phyloP scores from a whole-genome alignment of 2,329 filamentous ascomycete species.

The Clonostachys sp. region DNA sequence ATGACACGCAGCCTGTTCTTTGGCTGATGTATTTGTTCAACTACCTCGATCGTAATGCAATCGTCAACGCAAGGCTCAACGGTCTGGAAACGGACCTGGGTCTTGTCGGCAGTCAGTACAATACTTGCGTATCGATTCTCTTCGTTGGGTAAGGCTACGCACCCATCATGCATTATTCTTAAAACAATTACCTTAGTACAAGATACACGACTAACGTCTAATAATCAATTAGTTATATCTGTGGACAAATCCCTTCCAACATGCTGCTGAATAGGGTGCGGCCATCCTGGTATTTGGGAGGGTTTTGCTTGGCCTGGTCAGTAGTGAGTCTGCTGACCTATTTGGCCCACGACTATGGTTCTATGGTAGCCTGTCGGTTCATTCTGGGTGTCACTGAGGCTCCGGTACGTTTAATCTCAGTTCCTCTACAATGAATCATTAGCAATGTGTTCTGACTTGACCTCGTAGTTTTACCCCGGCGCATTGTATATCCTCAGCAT shows the following conservation, averaged over 20 bases:
- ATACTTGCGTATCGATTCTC: conserved; percentile 29
- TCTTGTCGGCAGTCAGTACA: conserved; percentile 9
- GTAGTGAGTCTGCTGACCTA: conserved; percentile 25
- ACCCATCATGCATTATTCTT: too few relatives aligned
- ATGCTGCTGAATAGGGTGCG: conserved; percentile 36
- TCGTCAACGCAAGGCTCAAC: conserved; percentile 29
- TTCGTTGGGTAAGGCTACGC: conserved; percentile 19
- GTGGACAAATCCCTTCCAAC: conserved; percentile 27
- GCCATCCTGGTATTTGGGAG: conserved; percentile 24
- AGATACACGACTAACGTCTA: conserved; percentile 40
- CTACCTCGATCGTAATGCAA: conserved; percentile 18
- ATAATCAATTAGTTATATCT: conserved; percentile 22
- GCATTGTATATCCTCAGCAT: conserved; percentile 21
- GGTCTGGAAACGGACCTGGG: conserved; percentile 50
- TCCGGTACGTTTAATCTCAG: conserved; percentile 33
- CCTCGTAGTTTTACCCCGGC: conserved; percentile 34
- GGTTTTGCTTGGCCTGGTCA: conserved; percentile 10
- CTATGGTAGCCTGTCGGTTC: conserved; percentile 29
- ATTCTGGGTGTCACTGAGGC: conserved; percentile 52
- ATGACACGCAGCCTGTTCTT: conserved; percentile 13
- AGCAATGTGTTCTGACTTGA: conserved; percentile 6
- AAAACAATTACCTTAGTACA: conserved; percentile 24
- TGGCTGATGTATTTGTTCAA: conserved; percentile 5
- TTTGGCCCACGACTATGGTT: conserved; percentile 35
- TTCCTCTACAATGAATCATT: conserved; percentile 19